Evolutionary conservation across 2,329 filamentous ascomycete genomes (phyloP).

Genomic region (Myriosclerotinia duriaeana): DNA sequence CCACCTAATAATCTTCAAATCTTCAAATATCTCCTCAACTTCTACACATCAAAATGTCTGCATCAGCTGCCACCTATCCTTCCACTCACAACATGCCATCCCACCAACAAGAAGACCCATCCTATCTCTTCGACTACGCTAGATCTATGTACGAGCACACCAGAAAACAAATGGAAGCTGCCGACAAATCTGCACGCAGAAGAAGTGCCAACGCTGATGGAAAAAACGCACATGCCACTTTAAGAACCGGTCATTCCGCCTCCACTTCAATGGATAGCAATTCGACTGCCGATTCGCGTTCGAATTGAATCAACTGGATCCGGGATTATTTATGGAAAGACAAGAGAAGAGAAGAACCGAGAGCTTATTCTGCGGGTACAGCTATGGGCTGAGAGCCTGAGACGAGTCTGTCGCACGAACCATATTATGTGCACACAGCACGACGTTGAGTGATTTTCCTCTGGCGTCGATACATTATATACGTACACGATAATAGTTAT

Average conservation of each 20-base stretch:
- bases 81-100: conserved; percentile 2
- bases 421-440: too few species aligned
- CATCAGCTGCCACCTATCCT: conserved; percentile 2
- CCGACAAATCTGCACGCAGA: conserved; percentile 47
- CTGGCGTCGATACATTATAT: not conserved
- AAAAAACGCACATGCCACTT: conserved; percentile 26
- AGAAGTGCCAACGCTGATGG: conserved; percentile 22
- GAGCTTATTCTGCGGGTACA: not conserved
- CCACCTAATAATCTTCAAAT: not conserved
- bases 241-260: conserved; percentile 10
- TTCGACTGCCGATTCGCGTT: not conserved
- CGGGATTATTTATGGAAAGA: too few species aligned
- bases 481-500: not conserved
- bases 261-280: not conserved
- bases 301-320: not conserved
- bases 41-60: conserved; percentile 10
- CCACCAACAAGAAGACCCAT: not conserved
- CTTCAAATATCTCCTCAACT: not conserved
- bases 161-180: conserved; percentile 62
- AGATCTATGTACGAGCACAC: conserved; percentile 65
- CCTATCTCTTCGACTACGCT: conserved; percentile 48
- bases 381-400: not conserved
- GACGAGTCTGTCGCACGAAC: not conserved
- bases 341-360: too few species aligned
- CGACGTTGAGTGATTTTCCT: not conserved